These are phyloP conservation scores for Mycena filopes DNA, from an alignment of 768 basidiomycete species.

Conservation along the genomic window DNA sequence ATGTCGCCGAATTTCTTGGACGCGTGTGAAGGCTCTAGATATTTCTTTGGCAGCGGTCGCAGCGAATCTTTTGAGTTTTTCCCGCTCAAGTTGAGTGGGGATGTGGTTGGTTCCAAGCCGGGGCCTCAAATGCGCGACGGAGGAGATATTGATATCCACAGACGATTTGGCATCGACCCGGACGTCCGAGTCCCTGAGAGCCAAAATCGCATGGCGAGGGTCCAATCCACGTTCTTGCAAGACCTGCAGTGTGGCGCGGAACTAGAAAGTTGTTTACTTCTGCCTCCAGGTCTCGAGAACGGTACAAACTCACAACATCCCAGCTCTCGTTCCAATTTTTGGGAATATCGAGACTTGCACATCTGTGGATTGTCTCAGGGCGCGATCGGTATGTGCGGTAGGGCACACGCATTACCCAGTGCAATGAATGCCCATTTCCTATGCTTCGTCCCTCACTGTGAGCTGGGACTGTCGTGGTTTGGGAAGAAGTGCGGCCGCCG, in stretches of 20 bases:
- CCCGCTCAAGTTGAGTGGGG: background rate
- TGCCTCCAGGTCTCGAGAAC: background rate
- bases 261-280: background rate
- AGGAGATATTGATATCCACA: background rate
- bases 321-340: constrained; percentile 10
- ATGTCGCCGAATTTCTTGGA: background rate
- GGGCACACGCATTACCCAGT: too few species aligned
- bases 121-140: background rate
- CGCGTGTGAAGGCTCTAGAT: background rate
- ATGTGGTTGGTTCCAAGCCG: constrained; percentile 16
- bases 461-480: too few species aligned
- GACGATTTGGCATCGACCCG: background rate
- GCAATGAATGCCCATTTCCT: too few species aligned
- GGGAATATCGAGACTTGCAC: background rate
- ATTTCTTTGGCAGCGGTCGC: background rate
- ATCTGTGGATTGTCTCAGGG: too few species aligned
- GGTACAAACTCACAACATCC: background rate
- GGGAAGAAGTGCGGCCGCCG: too few species aligned
- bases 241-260: background rate
- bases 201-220: background rate
- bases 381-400: too few species aligned
- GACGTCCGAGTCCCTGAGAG: too few species aligned
- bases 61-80: background rate
- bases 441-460: too few species aligned
- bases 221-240: background rate